Evolutionary conservation across 2,329 filamentous ascomycete genomes (phyloP), one percentile per base, ranked within the genome.

Genomic region (Celoporthe dispersa): DNA sequence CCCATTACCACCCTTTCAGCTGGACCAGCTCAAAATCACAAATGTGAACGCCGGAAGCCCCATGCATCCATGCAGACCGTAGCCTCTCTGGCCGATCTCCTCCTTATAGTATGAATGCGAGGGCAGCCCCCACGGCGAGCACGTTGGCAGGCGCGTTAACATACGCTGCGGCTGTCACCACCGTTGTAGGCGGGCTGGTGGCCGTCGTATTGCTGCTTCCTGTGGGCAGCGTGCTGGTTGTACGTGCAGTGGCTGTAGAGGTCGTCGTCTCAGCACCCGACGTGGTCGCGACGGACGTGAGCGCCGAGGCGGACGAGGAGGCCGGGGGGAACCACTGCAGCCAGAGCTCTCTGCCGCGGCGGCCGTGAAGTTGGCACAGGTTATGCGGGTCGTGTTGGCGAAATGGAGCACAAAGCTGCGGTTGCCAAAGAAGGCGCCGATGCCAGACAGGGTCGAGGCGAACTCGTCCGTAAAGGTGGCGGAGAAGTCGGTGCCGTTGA

Each of bases 381-480:
- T 85, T 74, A 91, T 86, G 72, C 90, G 86, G 1, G 87, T 90
- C 79, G 84, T 87, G 82, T 91, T 90, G 75, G 82, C 82, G 73
- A 85, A 89, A 80, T 92, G 90, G 70, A 92, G 75, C 60, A 90
- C 88, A 70, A 92, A 79, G 70, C 87, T 90, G 71, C 87, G 84
- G 81, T 91, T 89, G 61, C 88, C 89, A 70, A 92, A 87, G 82
- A 88, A 92, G 65, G 86, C 81, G 8, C 82, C 82, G 55, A 83
- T 79, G 48, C 84, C 85, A 19, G 82, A 77, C 59, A 81, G 75
- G 41, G 88, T 85, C 4, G 89, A 88, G n/a, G 85, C 80, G 76
- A 84, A 92, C 31, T 80, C 77, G 76, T 92, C 90, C 70, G 79
- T 76, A 80, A 87, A 91, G 64, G 79, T 81, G 68, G 78, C 79